These are phyloP conservation scores for Zanthoxylum bungeanum DNA, from an alignment of 345 rosid genomes.

Conservation along the genomic window DNA sequence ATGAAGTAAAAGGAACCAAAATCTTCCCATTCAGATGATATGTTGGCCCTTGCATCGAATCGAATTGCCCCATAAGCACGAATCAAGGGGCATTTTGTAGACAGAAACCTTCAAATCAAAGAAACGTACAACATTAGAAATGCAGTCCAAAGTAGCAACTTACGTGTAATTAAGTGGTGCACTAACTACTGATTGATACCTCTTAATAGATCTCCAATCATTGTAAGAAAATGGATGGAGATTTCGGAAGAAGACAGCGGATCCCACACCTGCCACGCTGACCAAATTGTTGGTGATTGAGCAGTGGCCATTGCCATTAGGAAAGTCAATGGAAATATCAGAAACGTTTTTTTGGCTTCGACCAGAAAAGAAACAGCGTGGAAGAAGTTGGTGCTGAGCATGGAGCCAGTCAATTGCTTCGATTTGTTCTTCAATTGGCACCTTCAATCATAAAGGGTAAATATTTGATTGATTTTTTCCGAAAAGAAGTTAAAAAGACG, in stretches of 20 bases:
- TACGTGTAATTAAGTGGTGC: neutral
- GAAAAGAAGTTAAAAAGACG: neutral
- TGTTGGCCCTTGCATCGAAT: constrained; percentile 56
- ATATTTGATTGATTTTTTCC: neutral
- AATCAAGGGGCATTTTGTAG: constrained; percentile 60
- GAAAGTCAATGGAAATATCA: constrained; percentile 28
- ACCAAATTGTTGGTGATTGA: constrained; percentile 29
- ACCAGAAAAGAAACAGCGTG: constrained; percentile 76
- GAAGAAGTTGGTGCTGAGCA: constrained; percentile 57
- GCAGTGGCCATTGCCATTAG: constrained; percentile 35
- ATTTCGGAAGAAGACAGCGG: constrained; percentile 64
- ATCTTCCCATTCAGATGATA: constrained; percentile 68
- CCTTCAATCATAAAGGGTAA: constrained; percentile 28
- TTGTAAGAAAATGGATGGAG: constrained; percentile 67
- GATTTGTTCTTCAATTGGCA: constrained; percentile 52
- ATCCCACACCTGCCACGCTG: constrained; percentile 83
- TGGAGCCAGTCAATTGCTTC: constrained; percentile 86
- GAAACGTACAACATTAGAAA: neutral
- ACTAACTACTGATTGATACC: constrained; percentile 29
- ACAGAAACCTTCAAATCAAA: constrained; percentile 55
- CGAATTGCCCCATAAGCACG: constrained; percentile 93
- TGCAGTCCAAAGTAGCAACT: neutral
- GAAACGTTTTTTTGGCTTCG: constrained; percentile 32
- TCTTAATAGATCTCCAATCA: constrained; percentile 74
- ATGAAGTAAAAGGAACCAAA: constrained; percentile 86